A percentile compares a stretch with the other conserved stretches of the same genome.
Evolutionary conservation across 2,329 filamentous ascomycete species (phyloP).

Genomic region (Albophoma yamanashiensis): DNA sequence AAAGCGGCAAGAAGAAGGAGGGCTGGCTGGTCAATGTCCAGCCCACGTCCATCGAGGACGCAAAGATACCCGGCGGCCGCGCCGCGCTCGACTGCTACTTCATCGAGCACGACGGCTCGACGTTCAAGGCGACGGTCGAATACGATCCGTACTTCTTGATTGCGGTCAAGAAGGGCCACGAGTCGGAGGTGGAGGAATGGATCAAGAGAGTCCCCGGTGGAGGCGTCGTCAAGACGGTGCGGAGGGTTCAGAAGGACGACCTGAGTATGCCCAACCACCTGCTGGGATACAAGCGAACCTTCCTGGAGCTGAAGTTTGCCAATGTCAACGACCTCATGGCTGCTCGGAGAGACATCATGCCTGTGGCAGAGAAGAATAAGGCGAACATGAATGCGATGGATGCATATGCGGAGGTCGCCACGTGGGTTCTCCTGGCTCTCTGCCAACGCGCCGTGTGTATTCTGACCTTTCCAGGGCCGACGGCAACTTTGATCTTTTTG

Average conservation of each 20-base stretch:
- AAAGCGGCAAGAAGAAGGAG: constrained; percentile 68
- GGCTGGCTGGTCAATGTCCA: constrained; percentile 97
- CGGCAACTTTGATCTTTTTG: constrained; percentile 88
- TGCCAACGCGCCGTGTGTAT: neutral
- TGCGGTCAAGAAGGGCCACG: constrained; percentile 76
- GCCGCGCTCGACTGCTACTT: constrained; percentile 97
- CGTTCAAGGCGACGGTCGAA: constrained; percentile 92
- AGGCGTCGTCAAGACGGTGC: constrained; percentile 70
- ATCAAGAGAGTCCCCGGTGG: constrained; percentile 66
- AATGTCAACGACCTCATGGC: constrained; percentile 81
- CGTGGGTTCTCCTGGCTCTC: constrained; percentile 40
- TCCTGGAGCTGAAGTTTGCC: constrained; percentile 75
- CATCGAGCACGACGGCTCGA: constrained; percentile 75
- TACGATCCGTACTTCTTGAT: constrained; percentile 96
- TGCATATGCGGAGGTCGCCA: constrained; percentile 92
- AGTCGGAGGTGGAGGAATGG: constrained; percentile 96
- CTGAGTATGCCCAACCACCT: constrained; percentile 92
- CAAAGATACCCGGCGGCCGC: constrained; percentile 71
- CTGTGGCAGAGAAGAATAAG: constrained; percentile 91
- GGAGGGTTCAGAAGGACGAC: constrained; percentile 82
- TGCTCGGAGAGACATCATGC: constrained; percentile 75
- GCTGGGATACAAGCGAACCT: constrained; percentile 78
- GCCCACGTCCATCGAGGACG: constrained; percentile 76
- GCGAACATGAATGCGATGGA: constrained; percentile 96
- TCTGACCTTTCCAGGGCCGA: constrained; percentile 44